Base-by-base conservation (phyloP, 2,329 filamentous ascomycete genomes). In the Diaporthe citrichinensis region DNA sequence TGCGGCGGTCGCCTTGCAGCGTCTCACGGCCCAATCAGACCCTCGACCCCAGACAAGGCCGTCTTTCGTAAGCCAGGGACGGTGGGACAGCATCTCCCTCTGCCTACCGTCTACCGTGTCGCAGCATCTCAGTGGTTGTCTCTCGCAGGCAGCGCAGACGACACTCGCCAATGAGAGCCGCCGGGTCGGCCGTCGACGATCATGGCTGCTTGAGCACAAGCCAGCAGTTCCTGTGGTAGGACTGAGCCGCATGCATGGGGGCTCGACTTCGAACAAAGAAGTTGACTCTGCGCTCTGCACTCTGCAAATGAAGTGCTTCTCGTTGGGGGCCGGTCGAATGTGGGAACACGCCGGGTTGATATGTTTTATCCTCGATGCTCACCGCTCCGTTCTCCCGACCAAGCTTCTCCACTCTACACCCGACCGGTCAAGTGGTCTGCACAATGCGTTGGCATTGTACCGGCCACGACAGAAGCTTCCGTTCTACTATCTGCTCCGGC, bases 361-460 rank as follows among this genome's bases (percentile, higher is more conserved):
- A 77, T 75, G 61, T 73, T 62, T 72, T 59, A 17, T 46, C 44
- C 31, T 69, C 25, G 12, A 39, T 46, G 69, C 73, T 77, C 76
- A 77, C 76, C 76, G 76, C 76, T 62, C 74, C 68, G 53, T 31
- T 59, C 34, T 69, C 34, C 71, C 49, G 55, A 36, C 76, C 59
- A 69, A 61, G 57, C 8, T 75, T 75, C 76, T 73, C 76, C 74
- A 73, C 76, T 57, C 69, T 41, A 67, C 53, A 65, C 34, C 69
- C 75, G 61, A 74, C 65, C 74, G 65, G 65, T 69, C 65, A 39
- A 69, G 46, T 55, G 39, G 31, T 41, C 73, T 77, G 76, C 76
- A 77, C 62, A 77, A 62, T 77, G 76, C 71, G 76, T 25, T 77
- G 76, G 76, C 76, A 75, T 74, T 57, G 72, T 76, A 71, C 65